Conservation (phyloP, 371 early-diverging fungal genomes). For the Mucor circinelloides region DNA sequence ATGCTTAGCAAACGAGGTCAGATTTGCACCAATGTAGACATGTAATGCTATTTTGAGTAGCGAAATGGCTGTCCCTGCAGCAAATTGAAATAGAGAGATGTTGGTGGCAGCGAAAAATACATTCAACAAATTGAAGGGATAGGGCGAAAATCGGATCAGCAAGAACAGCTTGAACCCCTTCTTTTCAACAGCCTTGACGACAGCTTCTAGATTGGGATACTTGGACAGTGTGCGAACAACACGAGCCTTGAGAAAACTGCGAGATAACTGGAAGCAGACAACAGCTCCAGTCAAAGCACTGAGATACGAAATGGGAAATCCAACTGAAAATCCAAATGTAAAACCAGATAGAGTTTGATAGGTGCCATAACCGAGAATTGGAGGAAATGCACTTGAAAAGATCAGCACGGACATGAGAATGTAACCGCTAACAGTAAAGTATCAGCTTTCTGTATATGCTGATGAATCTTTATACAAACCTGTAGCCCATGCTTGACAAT, state of each 20-base stretch:
- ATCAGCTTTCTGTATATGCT: no score
- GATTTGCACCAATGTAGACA: slow-evolving; percentile 75
- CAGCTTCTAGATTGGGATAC: slow-evolving; percentile 57
- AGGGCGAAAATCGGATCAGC: slow-evolving; percentile 76
- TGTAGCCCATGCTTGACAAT: slow-evolving; percentile 36
- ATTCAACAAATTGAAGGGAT: slow-evolving; percentile 77
- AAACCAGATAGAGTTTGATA: slow-evolving; percentile 69
- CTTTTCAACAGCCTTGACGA: slow-evolving; percentile 68
- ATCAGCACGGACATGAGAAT: slow-evolving; percentile 40
- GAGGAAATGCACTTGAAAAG: slow-evolving; percentile 68
- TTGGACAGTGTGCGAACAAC: slow-evolving; percentile 54
- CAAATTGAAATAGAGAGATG: slow-evolving; percentile 57
- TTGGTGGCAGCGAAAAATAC: slow-evolving; percentile 67
- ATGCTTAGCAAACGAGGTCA: slow-evolving; percentile 59
- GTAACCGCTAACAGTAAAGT: no score
- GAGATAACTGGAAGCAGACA: slow-evolving; percentile 61
- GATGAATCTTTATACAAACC: no score
- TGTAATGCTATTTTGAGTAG: slow-evolving; percentile 67
- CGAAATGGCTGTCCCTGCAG: slow-evolving; percentile 66
- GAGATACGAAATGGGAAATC: slow-evolving; percentile 62
- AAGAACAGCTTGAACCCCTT: slow-evolving; percentile 71
- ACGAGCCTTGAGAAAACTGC: slow-evolving; percentile 55
- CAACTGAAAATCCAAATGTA: slow-evolving; percentile 63
- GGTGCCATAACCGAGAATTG: slow-evolving; percentile 69
- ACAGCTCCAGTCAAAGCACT: slow-evolving; percentile 63